Evolutionary conservation across 2,329 filamentous ascomycete species (phyloP), one percentile per base, ranked within the genome.

Genomic region (Chaetomium strumarium): DNA sequence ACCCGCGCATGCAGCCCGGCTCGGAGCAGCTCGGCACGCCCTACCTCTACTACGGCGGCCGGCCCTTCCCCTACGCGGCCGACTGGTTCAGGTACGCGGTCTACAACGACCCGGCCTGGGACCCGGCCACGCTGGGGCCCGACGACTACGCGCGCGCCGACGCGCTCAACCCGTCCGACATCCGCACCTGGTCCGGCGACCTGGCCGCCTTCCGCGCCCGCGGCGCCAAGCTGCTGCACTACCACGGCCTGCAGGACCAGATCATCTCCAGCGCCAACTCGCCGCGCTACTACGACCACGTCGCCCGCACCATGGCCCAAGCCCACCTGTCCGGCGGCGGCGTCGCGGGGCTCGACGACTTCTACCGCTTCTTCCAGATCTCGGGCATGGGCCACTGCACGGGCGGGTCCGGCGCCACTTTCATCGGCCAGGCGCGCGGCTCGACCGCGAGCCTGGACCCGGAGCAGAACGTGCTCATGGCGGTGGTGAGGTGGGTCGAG

Each of bases 281-380:
- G 12, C 68, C 70, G 11, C 63, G 71, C 12, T 78, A 78, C 67
- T 78, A 78, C 63, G 65, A 75, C 43, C 67, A 75, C 42, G 71
- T 77, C 4, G 64, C 67, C 3, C n/a, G 63, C 24, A 75, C 71
- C 0, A 75, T 78, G 73, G 57, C n/a, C n/a, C n/a, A n/a, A n/a
- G n/a, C n/a, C n/a, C n/a, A 57, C 6, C 59, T 67, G 0, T 55
- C 63, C 0, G 46, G n/a, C n/a, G n/a, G n/a, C n/a, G n/a, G n/a
- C n/a, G n/a, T 62, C 1, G 44, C 55, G 0, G 54, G 69, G 49
- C 60, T 76, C 5, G 72, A 76, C 51, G 59, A 64, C 1, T 76
- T 75, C 54, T 73, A 77, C 57, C 71, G 77, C 44, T 74, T 70
- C 63, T 81, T 81, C 67, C 70, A 70, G 31, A 70, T 81, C 55